Evolutionary conservation across 495 filamentous ascomycete genomes (phyloP).

Genomic region (Hyaloscypha bicolor): DNA sequence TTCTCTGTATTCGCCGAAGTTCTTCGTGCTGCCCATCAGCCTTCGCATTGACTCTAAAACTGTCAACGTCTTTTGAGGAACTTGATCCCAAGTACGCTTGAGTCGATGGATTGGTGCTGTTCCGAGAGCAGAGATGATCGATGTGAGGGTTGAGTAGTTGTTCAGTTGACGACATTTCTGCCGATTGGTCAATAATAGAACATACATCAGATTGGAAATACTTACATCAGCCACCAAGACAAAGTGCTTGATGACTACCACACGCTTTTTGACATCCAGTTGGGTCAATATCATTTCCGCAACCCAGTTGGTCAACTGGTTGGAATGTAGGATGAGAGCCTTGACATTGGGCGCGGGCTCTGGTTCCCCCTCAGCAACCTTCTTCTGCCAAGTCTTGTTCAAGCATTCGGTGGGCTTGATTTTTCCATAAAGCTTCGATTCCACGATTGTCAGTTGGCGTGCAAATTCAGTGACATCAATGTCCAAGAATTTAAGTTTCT

Average conservation of each 20-base stretch:
- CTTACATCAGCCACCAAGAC: constrained; percentile 91
- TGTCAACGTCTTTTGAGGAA: constrained; percentile 77
- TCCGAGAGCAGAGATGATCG: constrained; percentile 93
- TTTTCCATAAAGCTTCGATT: constrained; percentile 91
- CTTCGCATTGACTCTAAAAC: constrained; percentile 88
- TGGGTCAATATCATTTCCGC: constrained; percentile 99
- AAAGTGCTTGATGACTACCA: constrained; percentile 98
- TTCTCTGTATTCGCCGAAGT: constrained; percentile 96
- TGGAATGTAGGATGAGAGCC: constrained; percentile 93
- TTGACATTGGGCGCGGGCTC: constrained; percentile 96
- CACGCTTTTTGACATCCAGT: constrained; percentile 89
- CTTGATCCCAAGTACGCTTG: constrained; percentile 91
- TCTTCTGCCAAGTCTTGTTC: constrained; percentile 99
- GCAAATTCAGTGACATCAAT: constrained; percentile 96
- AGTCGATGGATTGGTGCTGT: constrained; percentile 94
- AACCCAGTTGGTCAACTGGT: constrained; percentile 98
- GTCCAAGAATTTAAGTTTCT: constrained; percentile 97
- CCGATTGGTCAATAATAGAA: constrained; percentile 31
- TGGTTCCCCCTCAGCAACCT: constrained; percentile 75
- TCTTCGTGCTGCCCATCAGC: constrained; percentile 97
- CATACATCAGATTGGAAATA: constrained; percentile 22
- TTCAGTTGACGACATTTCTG: constrained; percentile 93
- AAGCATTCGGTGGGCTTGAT: constrained; percentile 94
- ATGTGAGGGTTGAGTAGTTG: constrained; percentile 98
- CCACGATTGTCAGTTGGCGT: constrained; percentile 93